These are phyloP conservation scores for Coprinopsis strossmayeri DNA, from an alignment of 768 basidiomycete genomes.

Conservation along the genomic window DNA sequence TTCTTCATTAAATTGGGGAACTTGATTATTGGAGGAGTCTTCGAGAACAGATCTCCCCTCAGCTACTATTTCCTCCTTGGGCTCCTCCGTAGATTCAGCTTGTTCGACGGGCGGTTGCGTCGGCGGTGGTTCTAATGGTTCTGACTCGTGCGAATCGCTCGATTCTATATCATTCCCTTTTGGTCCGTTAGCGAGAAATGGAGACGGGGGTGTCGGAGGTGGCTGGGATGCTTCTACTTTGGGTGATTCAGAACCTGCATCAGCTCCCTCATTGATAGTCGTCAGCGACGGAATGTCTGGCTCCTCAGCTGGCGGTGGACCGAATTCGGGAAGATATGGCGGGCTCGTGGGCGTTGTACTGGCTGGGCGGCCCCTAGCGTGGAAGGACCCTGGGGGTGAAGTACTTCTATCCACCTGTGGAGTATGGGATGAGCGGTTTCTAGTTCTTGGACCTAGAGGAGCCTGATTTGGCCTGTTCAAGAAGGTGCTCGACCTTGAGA, in stretches of 20 bases:
- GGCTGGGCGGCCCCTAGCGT: too few relatives aligned
- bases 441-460: slow-evolving; percentile 22
- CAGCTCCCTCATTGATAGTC: neutral
- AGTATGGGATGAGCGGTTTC: slow-evolving; percentile 15
- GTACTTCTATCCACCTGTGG: slow-evolving; percentile 1
- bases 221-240: neutral
- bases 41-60: too few relatives aligned
- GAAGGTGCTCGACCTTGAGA: slow-evolving; percentile 20
- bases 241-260: neutral
- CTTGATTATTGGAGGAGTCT: too few relatives aligned
- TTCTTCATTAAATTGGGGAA: too few relatives aligned
- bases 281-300: neutral
- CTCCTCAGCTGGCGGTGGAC: neutral
- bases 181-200: neutral
- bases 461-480: slow-evolving; percentile 21
- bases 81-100: too few relatives aligned
- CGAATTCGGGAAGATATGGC: slow-evolving; percentile 11
- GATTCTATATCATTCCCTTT: neutral
- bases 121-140: neutral
- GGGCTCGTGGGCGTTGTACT: slow-evolving; percentile 13
- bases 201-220: neutral
- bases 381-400: too few relatives aligned
- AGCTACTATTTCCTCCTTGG: too few relatives aligned
- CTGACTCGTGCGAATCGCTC: neutral
- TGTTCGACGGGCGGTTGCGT: neutral